These are phyloP conservation scores for Quercus parvula DNA, from an alignment of 306 rosid species.

Conservation along the genomic window DNA sequence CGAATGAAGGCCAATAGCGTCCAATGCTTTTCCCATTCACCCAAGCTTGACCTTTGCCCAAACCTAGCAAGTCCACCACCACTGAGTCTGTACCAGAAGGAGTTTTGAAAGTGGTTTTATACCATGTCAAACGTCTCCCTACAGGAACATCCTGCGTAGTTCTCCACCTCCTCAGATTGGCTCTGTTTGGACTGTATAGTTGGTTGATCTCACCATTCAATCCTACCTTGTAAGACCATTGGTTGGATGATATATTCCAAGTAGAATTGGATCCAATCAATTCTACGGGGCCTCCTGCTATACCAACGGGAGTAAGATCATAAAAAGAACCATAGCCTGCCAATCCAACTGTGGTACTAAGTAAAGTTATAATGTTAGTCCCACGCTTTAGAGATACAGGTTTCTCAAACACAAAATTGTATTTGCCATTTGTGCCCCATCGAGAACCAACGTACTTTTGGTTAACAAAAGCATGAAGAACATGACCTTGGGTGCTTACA, in stretches of 20 bases:
- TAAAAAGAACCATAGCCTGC: conserved; percentile 40
- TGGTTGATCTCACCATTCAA: not conserved
- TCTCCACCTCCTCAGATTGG: too few species aligned
- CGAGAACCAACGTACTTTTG: conserved; percentile 46
- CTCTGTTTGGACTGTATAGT: not conserved
- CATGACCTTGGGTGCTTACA: conserved; percentile 13
- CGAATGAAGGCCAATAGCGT: too few species aligned
- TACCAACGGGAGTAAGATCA: conserved; percentile 34
- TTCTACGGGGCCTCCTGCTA: conserved; percentile 33
- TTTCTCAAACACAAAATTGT: conserved; percentile 29
- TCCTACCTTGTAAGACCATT: conserved; percentile 43
- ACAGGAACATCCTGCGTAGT: too few species aligned
- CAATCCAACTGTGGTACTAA: conserved; percentile 49
- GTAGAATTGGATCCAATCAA: conserved; percentile 39
- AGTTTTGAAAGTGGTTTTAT: too few species aligned
- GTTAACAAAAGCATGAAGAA: conserved; percentile 44
- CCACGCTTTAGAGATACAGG: conserved; percentile 35
- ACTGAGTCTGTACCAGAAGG: too few species aligned
- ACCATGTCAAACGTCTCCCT: too few species aligned
- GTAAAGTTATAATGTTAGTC: conserved; percentile 37
- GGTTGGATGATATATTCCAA: conserved; percentile 38
- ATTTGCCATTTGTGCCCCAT: conserved; percentile 35
- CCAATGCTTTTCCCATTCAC: too few species aligned
- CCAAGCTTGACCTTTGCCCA: too few species aligned
- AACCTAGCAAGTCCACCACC: too few species aligned